These are phyloP conservation scores for Apiosordaria backusii DNA, from an alignment of 495 filamentous ascomycete genomes.

Conservation along the genomic window DNA sequence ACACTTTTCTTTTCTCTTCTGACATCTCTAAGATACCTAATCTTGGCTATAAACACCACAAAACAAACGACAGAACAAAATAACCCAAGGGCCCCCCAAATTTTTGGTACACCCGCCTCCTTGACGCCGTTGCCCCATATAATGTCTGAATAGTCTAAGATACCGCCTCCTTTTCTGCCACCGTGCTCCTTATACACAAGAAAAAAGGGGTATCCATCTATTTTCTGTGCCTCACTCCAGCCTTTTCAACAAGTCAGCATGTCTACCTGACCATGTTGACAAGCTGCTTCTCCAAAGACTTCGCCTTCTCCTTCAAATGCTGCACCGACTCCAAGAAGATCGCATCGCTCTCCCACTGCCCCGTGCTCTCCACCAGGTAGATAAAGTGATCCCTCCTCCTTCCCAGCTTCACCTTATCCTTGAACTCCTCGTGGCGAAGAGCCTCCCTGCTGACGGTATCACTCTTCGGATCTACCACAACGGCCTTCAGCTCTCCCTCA, in stretches of 20 bases:
- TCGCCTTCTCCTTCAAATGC: slow-evolving; percentile 72
- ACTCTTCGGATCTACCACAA: slow-evolving; percentile 75
- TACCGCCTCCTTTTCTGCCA: background rate
- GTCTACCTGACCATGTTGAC: slow-evolving; percentile 45
- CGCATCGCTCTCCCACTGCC: slow-evolving; percentile 86
- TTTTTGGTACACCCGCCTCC: slow-evolving; percentile 13
- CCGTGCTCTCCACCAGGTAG: slow-evolving; percentile 89
- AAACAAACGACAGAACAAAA: background rate
- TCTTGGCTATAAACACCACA: background rate
- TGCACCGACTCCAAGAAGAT: slow-evolving; percentile 86
- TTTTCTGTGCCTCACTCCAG: background rate
- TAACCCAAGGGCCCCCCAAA: background rate
- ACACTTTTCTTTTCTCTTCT: slow-evolving; percentile 6
- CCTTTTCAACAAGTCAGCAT: background rate
- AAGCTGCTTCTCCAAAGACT: slow-evolving; percentile 43
- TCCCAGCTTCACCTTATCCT: slow-evolving; percentile 90
- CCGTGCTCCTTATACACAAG: background rate
- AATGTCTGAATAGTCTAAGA: slow-evolving; percentile 11
- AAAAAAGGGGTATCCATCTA: background rate
- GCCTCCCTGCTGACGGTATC: slow-evolving; percentile 95
- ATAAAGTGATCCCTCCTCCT: slow-evolving; percentile 93
- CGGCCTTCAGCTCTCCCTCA: slow-evolving; percentile 73
- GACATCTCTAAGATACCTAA: slow-evolving; percentile 5
- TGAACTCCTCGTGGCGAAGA: slow-evolving; percentile 86
- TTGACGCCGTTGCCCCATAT: slow-evolving; percentile 28